phyloP scores from a whole-genome alignment of 2,329 filamentous ascomycete species.

The Leptographium galeiforme region DNA sequence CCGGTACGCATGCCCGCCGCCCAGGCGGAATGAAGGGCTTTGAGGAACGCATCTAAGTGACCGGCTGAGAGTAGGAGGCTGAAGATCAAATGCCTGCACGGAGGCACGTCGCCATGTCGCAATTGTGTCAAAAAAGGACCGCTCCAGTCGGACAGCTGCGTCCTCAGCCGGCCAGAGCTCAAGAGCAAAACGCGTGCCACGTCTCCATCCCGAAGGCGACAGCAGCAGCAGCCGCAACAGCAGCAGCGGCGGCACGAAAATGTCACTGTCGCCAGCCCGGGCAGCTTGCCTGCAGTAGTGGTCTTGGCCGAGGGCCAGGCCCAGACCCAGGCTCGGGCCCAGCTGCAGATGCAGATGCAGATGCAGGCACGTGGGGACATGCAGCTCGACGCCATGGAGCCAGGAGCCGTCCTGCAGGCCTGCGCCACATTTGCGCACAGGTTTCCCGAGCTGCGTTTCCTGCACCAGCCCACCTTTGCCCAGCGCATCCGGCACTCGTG shows the following conservation, averaged over 20 bases:
- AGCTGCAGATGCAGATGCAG: too few species aligned
- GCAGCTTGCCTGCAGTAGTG: background rate
- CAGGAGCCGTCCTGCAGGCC: background rate
- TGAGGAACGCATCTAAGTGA: background rate
- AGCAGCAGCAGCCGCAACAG: background rate
- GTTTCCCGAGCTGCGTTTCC: conserved; percentile 8
- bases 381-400: background rate
- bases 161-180: background rate
- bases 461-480: conserved; percentile 6
- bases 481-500: background rate
- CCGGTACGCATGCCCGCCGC: background rate
- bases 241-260: background rate
- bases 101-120: conserved; percentile 4
- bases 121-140: conserved; percentile 3
- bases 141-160: background rate
- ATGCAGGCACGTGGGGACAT: too few species aligned
- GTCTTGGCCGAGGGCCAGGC: too few species aligned
- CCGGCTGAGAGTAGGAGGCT: background rate
- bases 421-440: conserved; percentile 1
- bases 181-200: background rate
- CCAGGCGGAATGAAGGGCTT: too few species aligned
- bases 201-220: background rate
- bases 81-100: conserved; percentile 8
- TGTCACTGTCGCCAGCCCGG: background rate
- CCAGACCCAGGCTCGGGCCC: background rate